These are phyloP conservation scores for Suillus hirtellus DNA, from an alignment of 768 basidiomycete genomes.

Conservation along the genomic window DNA sequence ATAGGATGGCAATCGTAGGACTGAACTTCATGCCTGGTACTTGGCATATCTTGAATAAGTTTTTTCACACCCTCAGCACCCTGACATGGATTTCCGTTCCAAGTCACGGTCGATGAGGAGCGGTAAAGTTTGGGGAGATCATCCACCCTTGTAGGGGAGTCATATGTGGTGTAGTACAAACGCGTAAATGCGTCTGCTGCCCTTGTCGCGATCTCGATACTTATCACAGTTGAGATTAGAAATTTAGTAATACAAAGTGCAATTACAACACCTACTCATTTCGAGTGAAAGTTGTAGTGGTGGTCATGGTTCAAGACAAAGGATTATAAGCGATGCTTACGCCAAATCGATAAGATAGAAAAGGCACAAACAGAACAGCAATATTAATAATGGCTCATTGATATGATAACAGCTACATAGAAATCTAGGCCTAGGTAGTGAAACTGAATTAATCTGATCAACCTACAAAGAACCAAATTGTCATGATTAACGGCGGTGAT, in stretches of 20 bases:
- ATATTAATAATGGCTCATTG: no score
- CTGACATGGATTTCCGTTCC: conserved; percentile 83
- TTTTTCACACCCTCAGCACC: conserved; percentile 68
- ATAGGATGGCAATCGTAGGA: conserved; percentile 91
- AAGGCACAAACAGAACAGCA: background rate
- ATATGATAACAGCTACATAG: background rate
- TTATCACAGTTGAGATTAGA: conserved; percentile 31
- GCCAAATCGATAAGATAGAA: background rate
- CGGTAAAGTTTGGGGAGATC: conserved; percentile 85
- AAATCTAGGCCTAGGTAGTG: background rate
- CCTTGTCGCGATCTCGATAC: conserved; percentile 82
- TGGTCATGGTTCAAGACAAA: conserved; percentile 14
- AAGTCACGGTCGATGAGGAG: conserved; percentile 69
- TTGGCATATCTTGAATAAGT: conserved; percentile 71
- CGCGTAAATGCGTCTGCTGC: conserved; percentile 84
- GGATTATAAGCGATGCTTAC: background rate
- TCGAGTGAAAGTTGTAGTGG: conserved; percentile 45
- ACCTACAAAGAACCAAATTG: background rate
- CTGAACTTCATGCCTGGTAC: conserved; percentile 81
- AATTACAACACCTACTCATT: conserved; percentile 51
- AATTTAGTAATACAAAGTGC: background rate
- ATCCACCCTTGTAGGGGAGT: conserved; percentile 72
- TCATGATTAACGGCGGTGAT: background rate
- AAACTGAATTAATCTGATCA: background rate
- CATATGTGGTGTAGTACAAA: conserved; percentile 81